Evolutionary conservation across 2,329 filamentous ascomycete species (phyloP), one percentile per base, ranked within the genome.

Genomic region (Taxawa tesnikishii): DNA sequence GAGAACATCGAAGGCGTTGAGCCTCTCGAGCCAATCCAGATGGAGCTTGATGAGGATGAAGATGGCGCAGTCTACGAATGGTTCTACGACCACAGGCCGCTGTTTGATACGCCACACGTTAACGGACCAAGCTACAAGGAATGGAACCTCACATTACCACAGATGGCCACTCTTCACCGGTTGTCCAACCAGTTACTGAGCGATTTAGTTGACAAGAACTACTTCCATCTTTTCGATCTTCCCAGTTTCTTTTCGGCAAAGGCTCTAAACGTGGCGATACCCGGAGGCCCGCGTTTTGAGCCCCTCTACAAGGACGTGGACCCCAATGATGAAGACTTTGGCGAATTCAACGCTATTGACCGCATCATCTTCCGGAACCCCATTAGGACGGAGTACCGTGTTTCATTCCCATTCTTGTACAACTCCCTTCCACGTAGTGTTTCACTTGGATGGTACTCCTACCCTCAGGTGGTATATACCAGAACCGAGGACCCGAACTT

Each of bases 1-100:
- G 92, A 98, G 57, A 98, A 98, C 51, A 88, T 98, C 44, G 90
- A 98, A 58, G 90, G 96, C 53, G 90, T 98, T 14, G 90, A 98
- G 53, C 92, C 92, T 1, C 62, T 94, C 37, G 90, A 98, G 57
- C 90, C 92, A 0, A 94, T 98, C 45, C 90, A 98, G 63, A 87
- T 98, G 82, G 92, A 96, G 54, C 72, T 98, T 6, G 87, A 96
- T 43, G 88, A 94, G 50, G 75, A 80, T 1, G 90, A 98, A 58
- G 90, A 98, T 55, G 77, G 71, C 6, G 78, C 90, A 2, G 83
- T 98, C 1, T 83, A 79, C 43, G 90, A 96, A 49, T 98, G 90
- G 90, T 85, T 98, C 51, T 98, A 98, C 51, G 90, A 98, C 38
- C 87, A 93, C 52, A 71, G 85, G 30, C 84, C 92, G 4, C 70